Percentiles rank a stretch among this genome's conserved stretches.
phyloP scores from a whole-genome alignment of 768 basidiomycete species.

The Lentinula raphanica region DNA sequence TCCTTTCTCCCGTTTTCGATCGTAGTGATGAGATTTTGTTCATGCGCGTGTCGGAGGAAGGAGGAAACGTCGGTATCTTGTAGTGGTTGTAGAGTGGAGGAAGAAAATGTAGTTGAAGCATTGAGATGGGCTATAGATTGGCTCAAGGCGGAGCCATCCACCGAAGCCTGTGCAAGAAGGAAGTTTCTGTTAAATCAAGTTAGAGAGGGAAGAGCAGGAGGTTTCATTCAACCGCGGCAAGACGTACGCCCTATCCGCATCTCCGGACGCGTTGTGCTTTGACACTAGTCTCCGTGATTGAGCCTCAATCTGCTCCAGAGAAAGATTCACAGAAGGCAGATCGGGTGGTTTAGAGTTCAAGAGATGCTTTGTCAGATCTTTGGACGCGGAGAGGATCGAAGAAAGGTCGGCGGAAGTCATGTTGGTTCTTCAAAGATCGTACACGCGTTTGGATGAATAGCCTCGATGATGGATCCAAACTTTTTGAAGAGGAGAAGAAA shows the following conservation, averaged over 20 bases:
- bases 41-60: constrained; percentile 92
- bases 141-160: constrained; percentile 86
- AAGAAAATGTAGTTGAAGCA: constrained; percentile 78
- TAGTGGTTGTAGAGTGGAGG: constrained; percentile 86
- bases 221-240: constrained; percentile 5
- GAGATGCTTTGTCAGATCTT: constrained; percentile 71
- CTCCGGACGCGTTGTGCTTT: constrained; percentile 57
- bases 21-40: constrained; percentile 90
- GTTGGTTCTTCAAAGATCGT: not conserved
- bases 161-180: constrained; percentile 87
- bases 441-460: too few relatives aligned
- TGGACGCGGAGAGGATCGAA: constrained; percentile 65
- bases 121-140: constrained; percentile 81
- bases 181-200: constrained; percentile 57
- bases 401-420: constrained; percentile 52
- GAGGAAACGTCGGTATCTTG: constrained; percentile 91
- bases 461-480: too few relatives aligned
- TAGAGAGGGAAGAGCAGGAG: too few relatives aligned
- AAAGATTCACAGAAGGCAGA: constrained; percentile 82
- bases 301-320: constrained; percentile 91
- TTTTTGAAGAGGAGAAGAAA: too few relatives aligned
- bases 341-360: constrained; percentile 53
- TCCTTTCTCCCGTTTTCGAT: constrained; percentile 86
- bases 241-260: constrained; percentile 70
- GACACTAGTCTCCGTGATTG: constrained; percentile 84